Conservation (phyloP, 768 basidiomycete genomes). For the Tulasnella calospora region DNA sequence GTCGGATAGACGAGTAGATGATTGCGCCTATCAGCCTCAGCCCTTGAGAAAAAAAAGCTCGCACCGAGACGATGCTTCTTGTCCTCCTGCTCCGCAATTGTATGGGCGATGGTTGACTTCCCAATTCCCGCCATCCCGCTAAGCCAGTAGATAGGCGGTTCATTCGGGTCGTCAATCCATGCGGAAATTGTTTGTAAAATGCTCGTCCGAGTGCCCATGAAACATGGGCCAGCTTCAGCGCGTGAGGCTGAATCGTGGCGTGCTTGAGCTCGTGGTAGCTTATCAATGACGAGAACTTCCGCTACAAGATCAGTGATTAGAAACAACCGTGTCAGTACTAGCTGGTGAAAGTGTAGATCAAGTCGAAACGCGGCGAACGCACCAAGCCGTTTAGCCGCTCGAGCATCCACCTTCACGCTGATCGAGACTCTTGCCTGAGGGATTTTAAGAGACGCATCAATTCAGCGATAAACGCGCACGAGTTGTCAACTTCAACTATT, state of each 20-base stretch:
- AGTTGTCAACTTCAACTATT: no score
- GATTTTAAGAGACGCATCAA: no score
- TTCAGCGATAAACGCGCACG: no score
- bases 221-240: neutral
- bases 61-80: conserved; percentile 35
- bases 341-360: no score
- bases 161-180: neutral
- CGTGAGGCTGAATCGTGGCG: conserved; percentile 13
- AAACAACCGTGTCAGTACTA: no score
- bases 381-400: no score
- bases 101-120: conserved; percentile 41
- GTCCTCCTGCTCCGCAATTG: conserved; percentile 34
- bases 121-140: conserved; percentile 40
- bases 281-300: neutral
- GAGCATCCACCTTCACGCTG: no score
- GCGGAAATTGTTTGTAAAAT: neutral
- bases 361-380: no score
- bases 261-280: conserved; percentile 3
- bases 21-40: conserved; percentile 28
- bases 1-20: conserved; percentile 36
- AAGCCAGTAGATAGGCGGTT: conserved; percentile 34
- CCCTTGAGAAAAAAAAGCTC: conserved; percentile 38
- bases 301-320: neutral
- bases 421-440: no score
- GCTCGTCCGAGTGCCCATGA: neutral